These are phyloP conservation scores for Russula ochroleuca DNA, from an alignment of 768 basidiomycete genomes.

Conservation along the genomic window DNA sequence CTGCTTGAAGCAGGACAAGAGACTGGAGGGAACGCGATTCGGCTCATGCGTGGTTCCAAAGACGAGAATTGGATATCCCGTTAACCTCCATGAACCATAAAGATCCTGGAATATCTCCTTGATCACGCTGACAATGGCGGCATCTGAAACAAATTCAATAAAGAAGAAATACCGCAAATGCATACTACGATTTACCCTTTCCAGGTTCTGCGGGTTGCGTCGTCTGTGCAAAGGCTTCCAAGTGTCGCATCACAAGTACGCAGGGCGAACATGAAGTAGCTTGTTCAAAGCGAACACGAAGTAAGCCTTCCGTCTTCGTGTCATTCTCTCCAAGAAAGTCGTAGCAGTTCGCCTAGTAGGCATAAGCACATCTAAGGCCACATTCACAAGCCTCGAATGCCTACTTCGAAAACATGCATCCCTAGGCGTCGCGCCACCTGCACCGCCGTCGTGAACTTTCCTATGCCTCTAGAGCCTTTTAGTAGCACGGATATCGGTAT, in stretches of 20 bases:
- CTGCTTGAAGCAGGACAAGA: conserved; percentile 80
- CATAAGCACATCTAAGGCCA: conserved; percentile 5
- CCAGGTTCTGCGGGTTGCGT: conserved; percentile 60
- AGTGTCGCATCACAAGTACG: conserved; percentile 70
- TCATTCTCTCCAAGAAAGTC: conserved; percentile 76
- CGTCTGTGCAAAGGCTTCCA: conserved; percentile 73
- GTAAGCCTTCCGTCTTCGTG: conserved; percentile 64
- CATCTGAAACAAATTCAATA: conserved; percentile 42
- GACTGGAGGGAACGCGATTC: conserved; percentile 55
- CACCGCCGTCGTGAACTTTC: conserved; percentile 66
- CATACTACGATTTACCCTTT: conserved; percentile 47
- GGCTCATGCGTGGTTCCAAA: conserved; percentile 68
- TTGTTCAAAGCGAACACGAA: conserved; percentile 71
- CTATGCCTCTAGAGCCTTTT: conserved; percentile 73
- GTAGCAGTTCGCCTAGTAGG: conserved; percentile 75
- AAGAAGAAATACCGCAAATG: not conserved
- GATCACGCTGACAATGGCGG: conserved; percentile 51
- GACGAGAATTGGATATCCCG: conserved; percentile 69
- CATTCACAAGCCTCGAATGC: conserved; percentile 5
- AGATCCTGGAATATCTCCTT: conserved; percentile 60
- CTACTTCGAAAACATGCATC: conserved; percentile 75
- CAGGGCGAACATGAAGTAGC: conserved; percentile 80
- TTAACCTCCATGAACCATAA: conserved; percentile 51
- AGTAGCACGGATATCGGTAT: conserved; percentile 69
- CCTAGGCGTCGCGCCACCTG: conserved; percentile 60